Conservation (phyloP, 768 basidiomycete species). For the Suillus alpinus region DNA sequence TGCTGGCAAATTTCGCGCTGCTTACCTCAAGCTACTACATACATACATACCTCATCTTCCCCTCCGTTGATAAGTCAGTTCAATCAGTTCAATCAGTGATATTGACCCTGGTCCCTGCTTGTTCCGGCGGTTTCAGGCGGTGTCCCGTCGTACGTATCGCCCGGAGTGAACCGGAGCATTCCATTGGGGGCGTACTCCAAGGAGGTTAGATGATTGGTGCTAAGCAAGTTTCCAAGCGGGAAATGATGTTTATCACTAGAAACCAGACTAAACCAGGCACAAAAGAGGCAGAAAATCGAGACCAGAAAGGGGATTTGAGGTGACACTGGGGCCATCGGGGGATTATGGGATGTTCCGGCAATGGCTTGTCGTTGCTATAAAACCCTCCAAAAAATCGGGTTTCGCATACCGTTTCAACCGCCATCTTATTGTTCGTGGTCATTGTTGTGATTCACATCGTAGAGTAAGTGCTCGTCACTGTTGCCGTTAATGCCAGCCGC, state of each 20-base stretch:
- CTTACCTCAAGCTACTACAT: background rate
- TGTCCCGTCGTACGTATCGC: background rate
- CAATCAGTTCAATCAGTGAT: background rate
- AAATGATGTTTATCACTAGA: background rate
- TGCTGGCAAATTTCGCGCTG: background rate
- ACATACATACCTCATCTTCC: background rate
- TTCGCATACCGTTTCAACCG: conserved; percentile 2
- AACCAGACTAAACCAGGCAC: background rate
- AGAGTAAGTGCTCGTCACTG: conserved; percentile 16
- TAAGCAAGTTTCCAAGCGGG: background rate
- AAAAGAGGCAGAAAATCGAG: background rate
- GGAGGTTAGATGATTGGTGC: conserved; percentile 1
- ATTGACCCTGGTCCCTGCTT: background rate
- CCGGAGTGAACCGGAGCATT: conserved; percentile 6
- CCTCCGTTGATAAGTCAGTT: background rate
- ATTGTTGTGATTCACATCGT: conserved; percentile 4
- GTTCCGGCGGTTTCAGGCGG: conserved; percentile 3
- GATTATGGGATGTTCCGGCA: conserved; percentile 31
- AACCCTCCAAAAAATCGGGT: conserved; percentile 6
- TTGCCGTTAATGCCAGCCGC: background rate
- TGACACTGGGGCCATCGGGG: conserved; percentile 15
- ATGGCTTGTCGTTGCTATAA: conserved; percentile 27
- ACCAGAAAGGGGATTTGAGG: background rate
- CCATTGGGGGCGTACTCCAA: background rate
- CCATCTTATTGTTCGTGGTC: conserved; percentile 5